Evolutionary conservation across 2,329 filamentous ascomycete genomes (phyloP).

Genomic region (Orbilia ellipsospora): DNA sequence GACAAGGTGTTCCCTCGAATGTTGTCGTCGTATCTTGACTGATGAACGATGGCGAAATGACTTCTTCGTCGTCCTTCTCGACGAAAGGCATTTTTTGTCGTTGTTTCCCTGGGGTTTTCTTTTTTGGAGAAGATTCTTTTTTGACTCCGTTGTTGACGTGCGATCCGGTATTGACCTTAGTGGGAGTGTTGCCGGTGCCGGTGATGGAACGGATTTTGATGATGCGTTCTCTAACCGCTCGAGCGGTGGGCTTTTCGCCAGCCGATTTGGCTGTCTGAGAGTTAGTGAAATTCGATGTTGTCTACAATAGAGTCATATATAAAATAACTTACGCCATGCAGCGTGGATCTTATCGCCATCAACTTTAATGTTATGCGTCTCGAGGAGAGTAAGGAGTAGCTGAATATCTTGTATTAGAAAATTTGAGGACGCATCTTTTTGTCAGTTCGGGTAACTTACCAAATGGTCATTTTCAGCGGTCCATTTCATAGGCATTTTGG

Average conservation of each 20-base stretch:
- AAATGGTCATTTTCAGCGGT: slow-evolving; percentile 53
- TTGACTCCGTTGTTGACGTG: slow-evolving; percentile 52
- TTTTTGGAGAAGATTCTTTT: slow-evolving; percentile 46
- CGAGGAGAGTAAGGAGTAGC: slow-evolving; percentile 42
- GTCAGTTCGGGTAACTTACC: slow-evolving; percentile 1
- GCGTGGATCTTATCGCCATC: slow-evolving; percentile 47
- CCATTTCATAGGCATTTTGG: slow-evolving; percentile 52
- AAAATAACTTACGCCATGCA: slow-evolving; percentile 45
- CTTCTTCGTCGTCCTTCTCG: slow-evolving; percentile 40
- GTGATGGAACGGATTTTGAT: slow-evolving; percentile 44
- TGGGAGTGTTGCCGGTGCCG: slow-evolving; percentile 28
- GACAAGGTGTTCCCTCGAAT: slow-evolving; percentile 24
- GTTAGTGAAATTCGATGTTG: not conserved
- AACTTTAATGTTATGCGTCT: slow-evolving; percentile 46
- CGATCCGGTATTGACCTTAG: slow-evolving; percentile 16
- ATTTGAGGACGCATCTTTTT: not conserved
- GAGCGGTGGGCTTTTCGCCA: slow-evolving; percentile 46
- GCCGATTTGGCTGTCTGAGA: slow-evolving; percentile 28
- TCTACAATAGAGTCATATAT: not conserved
- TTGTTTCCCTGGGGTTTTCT: slow-evolving; percentile 34
- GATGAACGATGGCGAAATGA: slow-evolving; percentile 25
- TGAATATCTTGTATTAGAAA: not conserved
- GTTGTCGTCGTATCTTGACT: slow-evolving; percentile 1
- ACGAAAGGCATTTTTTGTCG: slow-evolving; percentile 7
- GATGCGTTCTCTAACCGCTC: slow-evolving; percentile 47